Conservation (phyloP, 1,284 basidiomycete species). For the Grifola frondosa region DNA sequence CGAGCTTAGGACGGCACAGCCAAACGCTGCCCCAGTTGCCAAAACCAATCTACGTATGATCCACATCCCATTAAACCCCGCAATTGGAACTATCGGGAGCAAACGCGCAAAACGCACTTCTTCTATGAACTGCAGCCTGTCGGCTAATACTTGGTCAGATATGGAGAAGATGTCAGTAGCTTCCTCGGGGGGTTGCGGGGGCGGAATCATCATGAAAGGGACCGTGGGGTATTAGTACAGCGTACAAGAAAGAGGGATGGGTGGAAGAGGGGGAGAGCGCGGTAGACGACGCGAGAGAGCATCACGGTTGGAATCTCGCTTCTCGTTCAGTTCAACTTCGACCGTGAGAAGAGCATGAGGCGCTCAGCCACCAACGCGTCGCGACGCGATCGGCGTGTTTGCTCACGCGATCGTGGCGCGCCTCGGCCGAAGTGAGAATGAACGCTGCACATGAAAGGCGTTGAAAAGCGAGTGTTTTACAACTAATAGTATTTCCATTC, state of each 20-base stretch:
- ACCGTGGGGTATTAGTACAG: slow-evolving; percentile 20
- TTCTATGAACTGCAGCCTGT: slow-evolving; percentile 71
- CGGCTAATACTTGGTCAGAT: slow-evolving; percentile 62
- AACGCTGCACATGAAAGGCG: too few species aligned
- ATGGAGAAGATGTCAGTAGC: slow-evolving; percentile 52
- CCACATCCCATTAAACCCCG: slow-evolving; percentile 1
- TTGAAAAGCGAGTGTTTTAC: too few species aligned
- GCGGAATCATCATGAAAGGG: slow-evolving; percentile 21
- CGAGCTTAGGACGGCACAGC: slow-evolving; percentile 64
- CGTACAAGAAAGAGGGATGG: slow-evolving; percentile 6
- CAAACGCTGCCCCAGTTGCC: slow-evolving; percentile 89
- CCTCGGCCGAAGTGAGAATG: too few species aligned
- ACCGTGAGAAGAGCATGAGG: slow-evolving; percentile 20
- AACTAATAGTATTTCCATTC: too few species aligned
- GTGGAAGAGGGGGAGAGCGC: slow-evolving; percentile 9
- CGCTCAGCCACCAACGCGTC: slow-evolving; percentile 18
- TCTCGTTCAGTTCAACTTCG: slow-evolving; percentile 20
- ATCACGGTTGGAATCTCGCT: slow-evolving; percentile 16
- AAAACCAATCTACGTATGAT: slow-evolving; percentile 65
- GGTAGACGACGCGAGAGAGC: slow-evolving; percentile 6
- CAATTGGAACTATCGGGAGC: slow-evolving; percentile 4
- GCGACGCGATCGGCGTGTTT: slow-evolving; percentile 3
- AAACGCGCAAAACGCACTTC: slow-evolving; percentile 48
- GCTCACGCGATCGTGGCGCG: too few species aligned
- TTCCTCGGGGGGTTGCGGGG: slow-evolving; percentile 32